Base-by-base conservation (phyloP, 176 grass and related monocot species). In the Canna indica region DNA sequence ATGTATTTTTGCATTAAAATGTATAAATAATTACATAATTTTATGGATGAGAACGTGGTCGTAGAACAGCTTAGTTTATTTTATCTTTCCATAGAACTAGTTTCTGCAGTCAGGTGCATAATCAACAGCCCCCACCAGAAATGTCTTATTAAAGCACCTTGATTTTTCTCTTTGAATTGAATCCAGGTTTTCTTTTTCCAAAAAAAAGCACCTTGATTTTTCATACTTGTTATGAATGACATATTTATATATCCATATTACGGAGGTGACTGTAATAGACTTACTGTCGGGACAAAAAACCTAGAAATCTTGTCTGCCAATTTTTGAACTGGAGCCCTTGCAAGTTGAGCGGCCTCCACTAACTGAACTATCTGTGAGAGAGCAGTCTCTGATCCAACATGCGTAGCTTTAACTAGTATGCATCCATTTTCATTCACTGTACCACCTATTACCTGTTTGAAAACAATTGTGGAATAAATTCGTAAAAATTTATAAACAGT, bases 291-390 rank as follows among this genome's bases (percentile, higher is more conserved):
- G 63, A 99, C 86, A 77, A 99, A 99, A 77, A 90, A 88, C 0
- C 89, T 75, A 73, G 94, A 99, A 85, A 99, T 93, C 35, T 73
- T 86, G 74, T 99, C 94, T 64, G 94, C 94, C 64, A 99, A 73
- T 57, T 87, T 87, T 72, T 99, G 89, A 69, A 99, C 89, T 60
- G 94, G 94, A 84, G 94, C 94, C 80, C 94, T 88, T 77, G 79
- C 80, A 71, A 99, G 86, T 83, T 99, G 94, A 75, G 94, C 94
- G 64, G 86, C 86, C 90, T 99, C 94, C 71, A 99, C 94, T 72
- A 99, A 68, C 76, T 99, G 89, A 77, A 99, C 94, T 73, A 99
- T 99, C 83, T 99, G 94, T 7, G 94, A 99, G 44, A 99, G 74
- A 38, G 94, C 89, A 17, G 86, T 99, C 72, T 99, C 94, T 20